Evolutionary conservation across 352 stramenopile species (phyloP), one percentile per base, ranked within the genome.

Genomic region (Pythium apleroticum): DNA sequence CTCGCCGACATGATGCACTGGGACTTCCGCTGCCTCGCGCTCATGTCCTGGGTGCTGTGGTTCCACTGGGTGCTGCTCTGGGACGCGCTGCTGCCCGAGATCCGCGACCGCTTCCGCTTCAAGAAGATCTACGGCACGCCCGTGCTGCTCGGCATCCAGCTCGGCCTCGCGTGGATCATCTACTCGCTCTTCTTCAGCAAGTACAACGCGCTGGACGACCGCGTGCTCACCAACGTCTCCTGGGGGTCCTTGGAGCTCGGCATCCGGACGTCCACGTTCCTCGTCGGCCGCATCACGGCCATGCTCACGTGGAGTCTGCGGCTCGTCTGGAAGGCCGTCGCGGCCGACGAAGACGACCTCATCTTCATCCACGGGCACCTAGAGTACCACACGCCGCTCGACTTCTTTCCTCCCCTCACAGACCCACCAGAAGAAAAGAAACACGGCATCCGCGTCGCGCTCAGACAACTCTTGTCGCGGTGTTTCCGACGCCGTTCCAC

Each of bases 121-220:
- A 59, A 64, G 17, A 68, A 69, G 43, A 37, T 46, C 31, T 61
- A 65, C 33, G 65, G 50, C 11, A 65, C 60, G 43, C 65, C 65
- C 6, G 65, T 72, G 37, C 53, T 70, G 1, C 19, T 66, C 5
- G 37, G 27, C 27, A 71, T 71, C 58, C 54, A 66, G 35, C 30
- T 72, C 1, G 52, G 54, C 9, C 27, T 68, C 11, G 17, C 49
- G n/a, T 68, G 65, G 60, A 60, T 72, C 33, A 39, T 60, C 15
- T 72, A 72, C 55, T 64, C 65, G 49, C 60, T 72, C 17, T 72
- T 64, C 45, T 68, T 72, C 41, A 64, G 65, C 35, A 46, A 43
- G 20, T 60, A 67, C 54, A 30, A 72, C 30, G 58, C 58, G 22
- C 50, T 72, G 2, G 30, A 63, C 17, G 65, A 71, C 53, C 65